A percentile compares a stretch with the other conserved stretches of the same genome.
Evolutionary conservation across 2,329 filamentous ascomycete genomes (phyloP).

Genomic region (Diaporthe velutina): DNA sequence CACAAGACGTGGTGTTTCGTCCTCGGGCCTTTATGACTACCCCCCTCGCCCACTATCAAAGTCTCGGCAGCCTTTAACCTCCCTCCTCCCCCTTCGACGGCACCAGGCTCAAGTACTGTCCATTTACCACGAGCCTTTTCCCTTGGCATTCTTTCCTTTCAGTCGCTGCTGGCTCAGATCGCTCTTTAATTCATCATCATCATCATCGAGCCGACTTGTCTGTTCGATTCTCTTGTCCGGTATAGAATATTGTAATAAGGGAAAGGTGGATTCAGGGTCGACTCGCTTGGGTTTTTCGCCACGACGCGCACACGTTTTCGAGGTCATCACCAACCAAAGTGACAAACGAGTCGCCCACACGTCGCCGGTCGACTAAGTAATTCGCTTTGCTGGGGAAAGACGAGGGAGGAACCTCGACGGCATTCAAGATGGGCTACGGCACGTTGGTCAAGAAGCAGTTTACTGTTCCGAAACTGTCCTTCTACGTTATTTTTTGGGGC

Average conservation of each 20-base stretch:
- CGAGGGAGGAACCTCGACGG: conserved; percentile 42
- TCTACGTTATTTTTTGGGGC: conserved; percentile 85
- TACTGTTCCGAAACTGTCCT: conserved; percentile 77
- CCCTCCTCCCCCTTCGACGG: conserved; percentile 46
- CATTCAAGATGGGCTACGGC: conserved; percentile 55
- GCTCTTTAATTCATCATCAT: conserved; percentile 54
- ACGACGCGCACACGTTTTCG: conserved; percentile 37
- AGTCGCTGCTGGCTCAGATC: conserved; percentile 73
- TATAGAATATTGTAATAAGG: conserved; percentile 45
- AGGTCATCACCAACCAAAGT: conserved; percentile 38
- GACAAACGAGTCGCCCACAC: conserved; percentile 43
- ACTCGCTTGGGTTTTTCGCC: conserved; percentile 7
- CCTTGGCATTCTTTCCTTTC: conserved; percentile 55
- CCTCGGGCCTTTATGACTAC: conserved; percentile 55
- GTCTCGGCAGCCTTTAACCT: conserved; percentile 44
- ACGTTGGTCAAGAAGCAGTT: conserved; percentile 73
- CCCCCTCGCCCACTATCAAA: conserved; percentile 45
- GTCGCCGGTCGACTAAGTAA: conserved; percentile 70
- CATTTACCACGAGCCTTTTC: conserved; percentile 50
- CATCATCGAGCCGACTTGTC: conserved; percentile 47
- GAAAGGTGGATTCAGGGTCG: conserved; percentile 35
- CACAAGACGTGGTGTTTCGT: conserved; percentile 22
- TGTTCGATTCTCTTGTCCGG: conserved; percentile 42
- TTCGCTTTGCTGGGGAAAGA: conserved; percentile 45
- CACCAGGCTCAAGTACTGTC: conserved; percentile 60